Base-by-base conservation (phyloP, 768 basidiomycete species). In the Suillus occidentalis region DNA sequence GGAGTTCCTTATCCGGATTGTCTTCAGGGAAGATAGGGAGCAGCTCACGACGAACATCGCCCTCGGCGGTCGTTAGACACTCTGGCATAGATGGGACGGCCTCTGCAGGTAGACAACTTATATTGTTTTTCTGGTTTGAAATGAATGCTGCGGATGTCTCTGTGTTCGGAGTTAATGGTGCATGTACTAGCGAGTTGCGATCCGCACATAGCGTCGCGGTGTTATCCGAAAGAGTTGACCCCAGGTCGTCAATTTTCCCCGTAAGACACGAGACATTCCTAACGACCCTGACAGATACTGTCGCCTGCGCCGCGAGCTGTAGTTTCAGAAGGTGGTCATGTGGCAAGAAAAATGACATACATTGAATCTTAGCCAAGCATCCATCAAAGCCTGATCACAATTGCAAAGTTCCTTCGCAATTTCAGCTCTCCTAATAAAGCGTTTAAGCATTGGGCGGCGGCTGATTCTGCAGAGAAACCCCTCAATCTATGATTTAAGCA, bases 361-460 rank as follows among this genome's bases (percentile, higher is more conserved):
- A n/a, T 20, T 55, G 34, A 55, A 55, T 34, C 53, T 55, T 3
- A 55, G 31, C 53, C 53, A 55, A 13, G 85, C 84, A 43, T 89
- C 84, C 40, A 79, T 77, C 34, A 92, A 77, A 2, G 79, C 78
- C 14, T 82, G 77, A 62, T 87, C 83, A 61, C 87, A 89, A 4
- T 71, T 75, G 0, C 73, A 70, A 47, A 92, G 84, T 40, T 84
- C 82, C 3, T 79, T 76, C 18, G 82, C 71, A 36, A 88, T 88
- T 67, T 93, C 90, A 43, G 90, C 88, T 49, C 90, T 84, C 71
- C 87, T 87, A 45, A 94, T 81, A 71, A 91, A 94, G 4, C 91
- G 82, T 74, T 91, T 91, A 67, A 94, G 76, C 77, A 92, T 93
- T 0, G 92, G 89, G 1, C 90, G 79, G 52, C 84, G 81, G 78